A percentile compares a stretch with the other conserved stretches of the same genome.
Conservation (phyloP, 306 rosid genomes). For the Cucurbita moschata region DNA sequence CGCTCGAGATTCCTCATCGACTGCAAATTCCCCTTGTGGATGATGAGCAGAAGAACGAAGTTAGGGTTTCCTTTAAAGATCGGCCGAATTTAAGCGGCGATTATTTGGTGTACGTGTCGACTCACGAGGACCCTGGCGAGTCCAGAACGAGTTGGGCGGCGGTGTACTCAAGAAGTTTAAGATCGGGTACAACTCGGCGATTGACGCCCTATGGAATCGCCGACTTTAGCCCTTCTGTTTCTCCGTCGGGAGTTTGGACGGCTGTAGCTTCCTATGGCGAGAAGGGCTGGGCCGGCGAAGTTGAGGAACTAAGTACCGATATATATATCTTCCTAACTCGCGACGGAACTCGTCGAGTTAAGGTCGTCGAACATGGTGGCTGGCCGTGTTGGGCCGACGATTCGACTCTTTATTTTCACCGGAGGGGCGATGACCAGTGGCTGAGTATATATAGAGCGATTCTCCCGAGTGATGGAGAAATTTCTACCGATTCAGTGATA, state of each 20-base stretch:
- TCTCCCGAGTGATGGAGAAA: constrained; percentile 22
- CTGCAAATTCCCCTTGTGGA: constrained; percentile 46
- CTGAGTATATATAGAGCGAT: constrained; percentile 64
- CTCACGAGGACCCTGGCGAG: constrained; percentile 44
- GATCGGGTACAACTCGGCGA: constrained; percentile 46
- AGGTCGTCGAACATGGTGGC: constrained; percentile 71
- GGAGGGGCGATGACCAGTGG: constrained; percentile 64
- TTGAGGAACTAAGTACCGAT: constrained; percentile 63
- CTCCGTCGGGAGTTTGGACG: constrained; percentile 64
- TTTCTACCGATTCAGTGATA: constrained; percentile 27
- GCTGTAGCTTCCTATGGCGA: constrained; percentile 77
- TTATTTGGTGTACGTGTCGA: constrained; percentile 46
- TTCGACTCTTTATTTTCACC: constrained; percentile 59
- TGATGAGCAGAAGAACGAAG: background rate
- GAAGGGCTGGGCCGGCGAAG: constrained; percentile 64
- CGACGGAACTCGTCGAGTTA: constrained; percentile 54
- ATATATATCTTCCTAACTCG: constrained; percentile 53
- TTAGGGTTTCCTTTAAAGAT: constrained; percentile 48
- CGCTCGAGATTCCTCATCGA: constrained; percentile 27
- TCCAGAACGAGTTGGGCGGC: constrained; percentile 65
- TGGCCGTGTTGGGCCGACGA: constrained; percentile 87
- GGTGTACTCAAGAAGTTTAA: constrained; percentile 56
- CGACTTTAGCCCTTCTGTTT: constrained; percentile 72
- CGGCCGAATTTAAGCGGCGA: constrained; percentile 44
- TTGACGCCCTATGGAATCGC: constrained; percentile 58